Evolutionary conservation across 495 filamentous ascomycete genomes (phyloP), one percentile per base, ranked within the genome.

Genomic region (Penicillium cataractarum): DNA sequence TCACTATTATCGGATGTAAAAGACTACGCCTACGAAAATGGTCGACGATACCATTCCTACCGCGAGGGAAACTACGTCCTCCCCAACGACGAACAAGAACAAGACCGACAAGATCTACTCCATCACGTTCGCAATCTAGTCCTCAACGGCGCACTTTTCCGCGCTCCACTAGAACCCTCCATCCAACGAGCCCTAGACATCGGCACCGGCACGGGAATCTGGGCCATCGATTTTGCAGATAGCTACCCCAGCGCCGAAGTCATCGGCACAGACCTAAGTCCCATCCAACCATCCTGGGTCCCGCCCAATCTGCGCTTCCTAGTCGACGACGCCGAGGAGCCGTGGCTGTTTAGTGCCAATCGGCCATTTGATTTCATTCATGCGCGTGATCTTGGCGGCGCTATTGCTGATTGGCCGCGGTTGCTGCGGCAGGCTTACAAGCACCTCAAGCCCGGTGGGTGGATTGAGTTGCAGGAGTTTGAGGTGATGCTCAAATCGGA

Each of bases 31-130:
- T 72, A 72, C 32, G 70, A 91, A 67, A 91, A 91, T 66, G 89
- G 89, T 21, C 76, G 88, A 44, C 78, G 88, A 46, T 91, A 91
- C 67, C 87, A 90, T 65, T 80, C 79, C 58, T 90, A 88, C 65
- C 77, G 84, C 40, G 85, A 88, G 67, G 88, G 88, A 26, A 70
- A 74, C 24, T 89, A 90, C 63, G 79, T 86, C 40, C 83, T 90
- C 55, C 76, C 76, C n/a, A 76, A 77, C 48, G 76, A 78, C 55
- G 76, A 78, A 7, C 60, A 69, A 53, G 73, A 78, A 58, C 71
- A 75, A 67, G 68, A 74, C 55, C 77, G 81, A 10, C 72, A 83
- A 51, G 78, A 83, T 55, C 68, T 83, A 2, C 76, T 79, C 22
- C 80, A 85, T 58, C 83, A 83, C 46, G 76, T 83, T 44, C 78